These are phyloP conservation scores for Albatrellus ellisii DNA, from an alignment of 768 basidiomycete genomes.

Conservation along the genomic window DNA sequence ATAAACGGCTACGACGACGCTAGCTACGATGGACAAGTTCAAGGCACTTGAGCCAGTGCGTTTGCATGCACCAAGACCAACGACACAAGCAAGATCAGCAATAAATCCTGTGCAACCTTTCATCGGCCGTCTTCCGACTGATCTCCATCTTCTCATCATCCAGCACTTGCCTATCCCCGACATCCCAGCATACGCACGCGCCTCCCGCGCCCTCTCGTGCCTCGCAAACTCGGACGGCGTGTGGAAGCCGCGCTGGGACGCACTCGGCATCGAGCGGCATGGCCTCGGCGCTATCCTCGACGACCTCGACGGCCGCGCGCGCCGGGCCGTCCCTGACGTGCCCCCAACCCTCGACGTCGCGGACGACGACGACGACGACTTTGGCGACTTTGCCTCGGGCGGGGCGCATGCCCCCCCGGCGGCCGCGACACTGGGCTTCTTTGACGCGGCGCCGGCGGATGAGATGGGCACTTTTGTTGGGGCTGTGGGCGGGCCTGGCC, in stretches of 20 bases:
- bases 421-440: constrained; percentile 6
- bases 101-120: constrained; percentile 17
- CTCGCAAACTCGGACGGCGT: constrained; percentile 58
- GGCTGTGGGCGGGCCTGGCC: too few relatives aligned
- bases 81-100: constrained; percentile 5
- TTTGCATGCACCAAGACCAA: constrained; percentile 20
- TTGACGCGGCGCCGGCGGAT: background rate
- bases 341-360: constrained; percentile 50
- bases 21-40: constrained; percentile 64
- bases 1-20: background rate
- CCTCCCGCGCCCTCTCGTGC: constrained; percentile 46
- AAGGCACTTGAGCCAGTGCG: constrained; percentile 61
- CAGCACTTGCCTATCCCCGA: constrained; percentile 68
- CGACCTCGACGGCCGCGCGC: constrained; percentile 38
- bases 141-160: constrained; percentile 65
- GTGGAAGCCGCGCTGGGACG: constrained; percentile 67
- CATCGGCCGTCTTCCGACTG: constrained; percentile 71
- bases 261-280: constrained; percentile 37
- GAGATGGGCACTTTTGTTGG: background rate
- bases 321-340: constrained; percentile 25
- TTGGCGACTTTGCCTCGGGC: constrained; percentile 33
- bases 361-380: constrained; percentile 88
- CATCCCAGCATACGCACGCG: constrained; percentile 59
- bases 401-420: constrained; percentile 3
- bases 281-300: constrained; percentile 39